These are phyloP conservation scores for Cercis canadensis DNA, from an alignment of 306 rosid species.

Conservation along the genomic window DNA sequence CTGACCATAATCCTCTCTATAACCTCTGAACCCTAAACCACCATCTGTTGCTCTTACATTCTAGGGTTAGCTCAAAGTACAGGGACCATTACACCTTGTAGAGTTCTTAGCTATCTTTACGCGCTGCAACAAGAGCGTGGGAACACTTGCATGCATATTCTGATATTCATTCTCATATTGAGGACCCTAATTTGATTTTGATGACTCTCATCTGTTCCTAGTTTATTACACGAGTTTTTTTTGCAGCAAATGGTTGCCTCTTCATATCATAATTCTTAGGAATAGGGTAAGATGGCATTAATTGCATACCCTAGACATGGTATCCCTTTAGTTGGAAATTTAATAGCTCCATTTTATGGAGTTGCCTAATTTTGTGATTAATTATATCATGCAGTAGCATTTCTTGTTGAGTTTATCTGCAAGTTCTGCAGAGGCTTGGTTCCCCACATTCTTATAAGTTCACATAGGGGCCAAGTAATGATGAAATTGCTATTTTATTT, in stretches of 20 bases:
- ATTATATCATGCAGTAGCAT: too few relatives aligned
- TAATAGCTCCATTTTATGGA: conserved; percentile 28
- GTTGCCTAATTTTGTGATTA: too few relatives aligned
- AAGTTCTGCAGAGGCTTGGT: conserved; percentile 19
- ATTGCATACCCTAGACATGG: conserved; percentile 23
- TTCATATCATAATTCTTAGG: conserved; percentile 29
- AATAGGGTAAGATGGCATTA: conserved; percentile 35
- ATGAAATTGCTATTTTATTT: conserved; percentile 20
- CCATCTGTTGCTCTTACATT: conserved; percentile 17
- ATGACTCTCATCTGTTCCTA: conserved; percentile 7
- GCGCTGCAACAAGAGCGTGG: conserved; percentile 12
- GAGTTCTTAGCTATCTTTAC: neutral
- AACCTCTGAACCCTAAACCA: conserved; percentile 33
- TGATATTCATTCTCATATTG: too few relatives aligned
- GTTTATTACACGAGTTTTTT: conserved; percentile 1
- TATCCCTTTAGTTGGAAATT: conserved; percentile 41
- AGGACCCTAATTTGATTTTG: too few relatives aligned
- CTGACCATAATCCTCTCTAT: conserved; percentile 33
- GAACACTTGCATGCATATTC: neutral
- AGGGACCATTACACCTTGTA: neutral
- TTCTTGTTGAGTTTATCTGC: too few relatives aligned
- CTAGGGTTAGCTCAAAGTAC: conserved; percentile 31
- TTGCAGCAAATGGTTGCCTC: conserved; percentile 21
- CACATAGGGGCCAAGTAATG: too few relatives aligned
- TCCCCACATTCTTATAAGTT: conserved; percentile 5